These are phyloP conservation scores for Juncus effusus DNA, from an alignment of 176 grass and related monocot genomes.

Conservation along the genomic window DNA sequence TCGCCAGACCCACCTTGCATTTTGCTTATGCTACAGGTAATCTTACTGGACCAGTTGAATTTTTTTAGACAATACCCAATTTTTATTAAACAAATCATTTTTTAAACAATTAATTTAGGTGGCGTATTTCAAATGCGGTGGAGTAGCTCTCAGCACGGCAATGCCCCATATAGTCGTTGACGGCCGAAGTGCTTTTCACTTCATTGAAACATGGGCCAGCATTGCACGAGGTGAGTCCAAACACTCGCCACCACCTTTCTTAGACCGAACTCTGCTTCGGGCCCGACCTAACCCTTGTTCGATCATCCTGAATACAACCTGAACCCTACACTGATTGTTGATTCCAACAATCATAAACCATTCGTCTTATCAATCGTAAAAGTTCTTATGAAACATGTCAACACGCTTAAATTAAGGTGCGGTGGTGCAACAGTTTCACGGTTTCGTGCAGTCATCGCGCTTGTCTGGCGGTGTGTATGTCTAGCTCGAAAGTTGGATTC, in stretches of 20 bases:
- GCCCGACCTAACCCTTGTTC: slow-evolving; percentile 28
- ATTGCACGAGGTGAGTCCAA: slow-evolving; percentile 27
- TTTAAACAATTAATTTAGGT: slow-evolving; percentile 9
- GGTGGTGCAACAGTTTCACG: slow-evolving; percentile 15
- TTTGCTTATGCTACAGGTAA: slow-evolving; percentile 48
- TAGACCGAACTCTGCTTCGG: slow-evolving; percentile 45
- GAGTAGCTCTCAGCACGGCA: slow-evolving; percentile 47
- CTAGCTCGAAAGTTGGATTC: slow-evolving; percentile 27
- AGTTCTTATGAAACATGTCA: slow-evolving; percentile 26
- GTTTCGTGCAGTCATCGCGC: slow-evolving; percentile 42
- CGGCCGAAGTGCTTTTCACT: slow-evolving; percentile 45
- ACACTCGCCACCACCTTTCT: slow-evolving; percentile 7
- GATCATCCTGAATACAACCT: slow-evolving; percentile 36
- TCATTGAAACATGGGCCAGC: slow-evolving; percentile 47
- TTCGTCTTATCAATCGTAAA: slow-evolving; percentile 36
- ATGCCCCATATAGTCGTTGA: slow-evolving; percentile 58
- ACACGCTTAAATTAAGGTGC: slow-evolving; percentile 20
- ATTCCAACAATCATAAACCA: neutral
- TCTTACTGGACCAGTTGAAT: no score
- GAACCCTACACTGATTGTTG: neutral
- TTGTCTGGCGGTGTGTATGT: slow-evolving; percentile 53
- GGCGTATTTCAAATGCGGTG: slow-evolving; percentile 46
- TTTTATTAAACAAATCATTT: neutral
- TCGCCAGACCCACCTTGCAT: neutral
- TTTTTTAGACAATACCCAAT: neutral